Percentiles rank a stretch among this genome's conserved stretches.
These are phyloP conservation scores for Diaporthe batatas DNA, from an alignment of 2,329 filamentous ascomycete species.

Conservation along the genomic window DNA sequence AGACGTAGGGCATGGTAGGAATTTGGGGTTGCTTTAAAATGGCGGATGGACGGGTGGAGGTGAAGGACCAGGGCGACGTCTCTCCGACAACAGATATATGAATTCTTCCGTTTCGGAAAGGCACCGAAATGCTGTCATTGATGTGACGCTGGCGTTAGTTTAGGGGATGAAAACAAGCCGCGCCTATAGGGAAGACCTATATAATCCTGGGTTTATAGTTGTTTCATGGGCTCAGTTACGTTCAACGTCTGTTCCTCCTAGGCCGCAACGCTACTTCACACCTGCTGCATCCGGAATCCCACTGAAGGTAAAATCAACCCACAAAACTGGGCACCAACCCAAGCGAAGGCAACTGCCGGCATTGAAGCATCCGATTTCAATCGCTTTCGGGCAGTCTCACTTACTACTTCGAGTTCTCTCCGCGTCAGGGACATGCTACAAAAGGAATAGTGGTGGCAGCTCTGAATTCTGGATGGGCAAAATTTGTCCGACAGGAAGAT, in stretches of 20 bases:
- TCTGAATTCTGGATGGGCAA: background rate
- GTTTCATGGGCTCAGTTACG: background rate
- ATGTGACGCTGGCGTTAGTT: background rate
- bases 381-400: background rate
- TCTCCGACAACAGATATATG: conserved; percentile 11
- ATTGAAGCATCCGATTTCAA: background rate
- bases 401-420: background rate
- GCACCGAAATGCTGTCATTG: background rate
- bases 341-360: background rate
- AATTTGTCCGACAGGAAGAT: background rate
- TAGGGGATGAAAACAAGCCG: background rate
- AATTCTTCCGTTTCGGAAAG: conserved; percentile 11
- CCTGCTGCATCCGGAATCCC: background rate
- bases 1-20: background rate
- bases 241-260: background rate
- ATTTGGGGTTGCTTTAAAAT: background rate
- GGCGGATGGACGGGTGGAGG: background rate
- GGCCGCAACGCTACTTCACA: background rate
- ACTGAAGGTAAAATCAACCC: background rate
- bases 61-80: background rate
- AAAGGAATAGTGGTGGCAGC: background rate
- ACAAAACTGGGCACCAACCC: background rate
- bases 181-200: background rate
- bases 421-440: background rate
- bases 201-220: background rate